phyloP scores from a whole-genome alignment of 2,329 filamentous ascomycete genomes.

The Aureobasidium zeae region DNA sequence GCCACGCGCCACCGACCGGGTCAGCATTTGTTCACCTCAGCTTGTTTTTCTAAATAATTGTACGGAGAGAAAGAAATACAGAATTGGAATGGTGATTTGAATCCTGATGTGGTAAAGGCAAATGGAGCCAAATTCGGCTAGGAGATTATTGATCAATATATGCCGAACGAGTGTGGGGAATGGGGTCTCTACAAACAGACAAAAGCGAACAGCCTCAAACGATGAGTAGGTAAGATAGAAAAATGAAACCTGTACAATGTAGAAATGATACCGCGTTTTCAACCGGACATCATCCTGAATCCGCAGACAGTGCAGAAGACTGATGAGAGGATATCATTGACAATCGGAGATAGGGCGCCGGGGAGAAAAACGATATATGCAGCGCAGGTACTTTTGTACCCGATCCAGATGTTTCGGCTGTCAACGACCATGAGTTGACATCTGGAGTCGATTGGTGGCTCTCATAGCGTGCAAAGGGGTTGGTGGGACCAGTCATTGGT shows the following conservation, averaged over 20 bases:
- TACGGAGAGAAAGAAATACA: too few relatives aligned
- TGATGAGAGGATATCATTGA: slow-evolving; percentile 6
- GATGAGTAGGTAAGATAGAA: background rate
- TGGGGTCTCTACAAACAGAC: slow-evolving; percentile 13
- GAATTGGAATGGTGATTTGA: too few relatives aligned
- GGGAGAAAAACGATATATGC: background rate
- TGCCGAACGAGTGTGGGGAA: slow-evolving; percentile 14
- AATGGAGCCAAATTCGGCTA: too few relatives aligned
- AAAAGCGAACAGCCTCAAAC: background rate
- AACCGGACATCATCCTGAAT: background rate
- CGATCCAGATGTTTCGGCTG: background rate
- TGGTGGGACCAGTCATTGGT: slow-evolving; percentile 28
- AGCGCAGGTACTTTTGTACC: background rate
- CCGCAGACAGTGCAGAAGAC: background rate
- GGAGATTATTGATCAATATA: slow-evolving; percentile 10
- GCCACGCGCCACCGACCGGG: too few relatives aligned
- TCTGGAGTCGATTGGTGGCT: background rate
- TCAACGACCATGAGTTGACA: slow-evolving; percentile 8
- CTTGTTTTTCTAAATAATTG: too few relatives aligned
- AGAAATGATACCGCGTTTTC: too few relatives aligned
- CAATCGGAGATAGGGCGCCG: background rate
- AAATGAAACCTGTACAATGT: too few relatives aligned
- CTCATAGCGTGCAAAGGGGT: slow-evolving; percentile 23
- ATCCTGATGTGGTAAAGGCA: too few relatives aligned
- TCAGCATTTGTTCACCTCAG: too few relatives aligned